Percentiles rank a stretch among this genome's conserved stretches.
phyloP scores from a whole-genome alignment of 805 yeast species.

The Hermanozyma aechmeae region DNA sequence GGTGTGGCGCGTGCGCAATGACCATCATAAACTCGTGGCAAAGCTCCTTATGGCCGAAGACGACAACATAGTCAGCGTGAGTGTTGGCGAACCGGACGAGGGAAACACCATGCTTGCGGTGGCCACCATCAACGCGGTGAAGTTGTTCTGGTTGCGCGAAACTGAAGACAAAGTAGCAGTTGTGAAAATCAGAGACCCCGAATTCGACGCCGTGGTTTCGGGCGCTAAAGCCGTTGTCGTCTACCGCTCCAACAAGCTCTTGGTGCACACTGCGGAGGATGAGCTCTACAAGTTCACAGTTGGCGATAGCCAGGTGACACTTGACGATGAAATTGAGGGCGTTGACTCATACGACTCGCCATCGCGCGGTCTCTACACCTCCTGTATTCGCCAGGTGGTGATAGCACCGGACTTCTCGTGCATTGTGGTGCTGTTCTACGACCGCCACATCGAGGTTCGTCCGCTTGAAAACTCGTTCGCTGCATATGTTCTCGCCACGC shows the following conservation, averaged over 20 bases:
- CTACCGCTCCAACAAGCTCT: slow-evolving; percentile 33
- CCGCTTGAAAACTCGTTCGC: slow-evolving; percentile 16
- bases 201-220: slow-evolving; percentile 27
- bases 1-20: slow-evolving; percentile 57
- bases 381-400: slow-evolving; percentile 39
- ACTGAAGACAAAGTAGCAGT: slow-evolving; percentile 33
- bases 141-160: slow-evolving; percentile 54
- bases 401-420: slow-evolving; percentile 34
- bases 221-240: slow-evolving; percentile 55
- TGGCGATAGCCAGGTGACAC: slow-evolving; percentile 14
- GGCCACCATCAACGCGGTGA: slow-evolving; percentile 58
- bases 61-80: slow-evolving; percentile 66
- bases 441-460: slow-evolving; percentile 55
- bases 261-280: slow-evolving; percentile 52
- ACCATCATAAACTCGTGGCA: slow-evolving; percentile 46
- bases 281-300: slow-evolving; percentile 40
- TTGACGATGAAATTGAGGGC: slow-evolving; percentile 37
- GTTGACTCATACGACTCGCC: slow-evolving; percentile 39
- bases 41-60: slow-evolving; percentile 64
- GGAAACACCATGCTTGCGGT: slow-evolving; percentile 64
- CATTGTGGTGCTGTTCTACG: slow-evolving; percentile 51
- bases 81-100: slow-evolving; percentile 37
- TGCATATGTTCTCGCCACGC: slow-evolving; percentile 42
- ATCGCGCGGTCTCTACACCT: not conserved
- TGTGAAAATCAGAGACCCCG: slow-evolving; percentile 40